phyloP scores from a whole-genome alignment of 202 grass and related monocot species.

The Schoenoplectus triqueter region DNA sequence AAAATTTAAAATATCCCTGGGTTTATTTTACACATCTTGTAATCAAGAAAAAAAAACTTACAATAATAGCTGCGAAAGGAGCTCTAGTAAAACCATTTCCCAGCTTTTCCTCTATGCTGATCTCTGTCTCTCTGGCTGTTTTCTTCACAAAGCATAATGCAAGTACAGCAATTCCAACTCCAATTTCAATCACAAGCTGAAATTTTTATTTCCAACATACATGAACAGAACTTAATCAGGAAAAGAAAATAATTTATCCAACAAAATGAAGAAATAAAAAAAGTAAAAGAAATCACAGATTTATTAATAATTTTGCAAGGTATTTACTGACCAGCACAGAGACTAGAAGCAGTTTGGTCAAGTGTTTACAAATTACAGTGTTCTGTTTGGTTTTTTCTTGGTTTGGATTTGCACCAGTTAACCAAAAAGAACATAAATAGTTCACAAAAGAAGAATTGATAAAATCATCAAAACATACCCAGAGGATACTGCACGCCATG shows the following conservation, averaged over 20 bases:
- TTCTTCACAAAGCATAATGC: slow-evolving; percentile 78
- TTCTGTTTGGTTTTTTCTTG: slow-evolving; percentile 1
- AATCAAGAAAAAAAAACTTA: slow-evolving; percentile 50
- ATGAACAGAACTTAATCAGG: slow-evolving; percentile 39
- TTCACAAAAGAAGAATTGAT: slow-evolving; percentile 41
- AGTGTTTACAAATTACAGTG: neutral
- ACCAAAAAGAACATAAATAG: neutral
- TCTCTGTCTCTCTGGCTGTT: slow-evolving; percentile 49
- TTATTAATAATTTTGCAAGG: neutral
- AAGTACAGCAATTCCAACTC: slow-evolving; percentile 82
- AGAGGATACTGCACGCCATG: slow-evolving; percentile 89
- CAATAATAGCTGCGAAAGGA: slow-evolving; percentile 89
- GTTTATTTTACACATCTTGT: slow-evolving; percentile 5
- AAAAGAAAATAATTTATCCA: slow-evolving; percentile 36
- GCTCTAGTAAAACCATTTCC: slow-evolving; percentile 85
- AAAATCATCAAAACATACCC: slow-evolving; percentile 60
- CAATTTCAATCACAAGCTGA: slow-evolving; percentile 94
- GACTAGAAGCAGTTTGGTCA: neutral
- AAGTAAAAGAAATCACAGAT: neutral
- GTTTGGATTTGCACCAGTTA: slow-evolving; percentile 8
- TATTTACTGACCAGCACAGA: neutral
- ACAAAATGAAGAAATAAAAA: slow-evolving; percentile 8
- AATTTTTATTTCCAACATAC: slow-evolving; percentile 42
- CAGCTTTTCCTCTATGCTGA: slow-evolving; percentile 75
- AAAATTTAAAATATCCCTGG: slow-evolving; percentile 17